Evolutionary conservation across 257 asterid species (phyloP).

Genomic region (Penstemon eatonii): DNA sequence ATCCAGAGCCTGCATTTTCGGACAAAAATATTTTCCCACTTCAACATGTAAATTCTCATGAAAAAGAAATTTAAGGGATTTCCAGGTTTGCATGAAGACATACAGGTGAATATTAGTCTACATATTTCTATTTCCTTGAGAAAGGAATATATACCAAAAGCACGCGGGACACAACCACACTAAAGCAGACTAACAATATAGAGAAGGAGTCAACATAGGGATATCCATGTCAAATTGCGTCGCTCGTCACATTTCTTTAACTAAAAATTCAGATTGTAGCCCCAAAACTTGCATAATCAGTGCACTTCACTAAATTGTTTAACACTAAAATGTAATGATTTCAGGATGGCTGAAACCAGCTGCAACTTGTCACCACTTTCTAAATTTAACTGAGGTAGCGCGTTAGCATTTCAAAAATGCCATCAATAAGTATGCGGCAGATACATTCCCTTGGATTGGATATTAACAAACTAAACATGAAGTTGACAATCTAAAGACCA

Average conservation of each 20-base stretch:
- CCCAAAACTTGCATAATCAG: no score
- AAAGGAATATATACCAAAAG: no score
- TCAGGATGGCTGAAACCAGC: not conserved
- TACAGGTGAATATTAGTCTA: not conserved
- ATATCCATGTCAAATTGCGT: not conserved
- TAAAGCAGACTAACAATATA: not conserved
- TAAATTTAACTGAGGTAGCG: not conserved
- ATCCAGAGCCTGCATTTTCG: conserved; percentile 4
- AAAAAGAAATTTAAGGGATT: no score
- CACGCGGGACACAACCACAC: not conserved
- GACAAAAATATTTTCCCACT: not conserved
- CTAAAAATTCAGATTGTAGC: no score
- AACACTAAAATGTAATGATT: not conserved
- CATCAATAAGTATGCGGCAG: not conserved
- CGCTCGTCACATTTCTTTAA: not conserved
- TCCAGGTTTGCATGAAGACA: no score
- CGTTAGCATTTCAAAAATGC: not conserved
- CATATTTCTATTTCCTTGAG: not conserved
- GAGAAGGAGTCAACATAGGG: not conserved
- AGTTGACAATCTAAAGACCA: not conserved
- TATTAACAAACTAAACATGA: not conserved
- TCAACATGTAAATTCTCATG: not conserved
- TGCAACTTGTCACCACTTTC: not conserved
- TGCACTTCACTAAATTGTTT: no score
- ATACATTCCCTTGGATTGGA: not conserved